Evolutionary conservation across 2,329 filamentous ascomycete genomes (phyloP), one percentile per base, ranked within the genome.

Genomic region (Diplodia mutila): DNA sequence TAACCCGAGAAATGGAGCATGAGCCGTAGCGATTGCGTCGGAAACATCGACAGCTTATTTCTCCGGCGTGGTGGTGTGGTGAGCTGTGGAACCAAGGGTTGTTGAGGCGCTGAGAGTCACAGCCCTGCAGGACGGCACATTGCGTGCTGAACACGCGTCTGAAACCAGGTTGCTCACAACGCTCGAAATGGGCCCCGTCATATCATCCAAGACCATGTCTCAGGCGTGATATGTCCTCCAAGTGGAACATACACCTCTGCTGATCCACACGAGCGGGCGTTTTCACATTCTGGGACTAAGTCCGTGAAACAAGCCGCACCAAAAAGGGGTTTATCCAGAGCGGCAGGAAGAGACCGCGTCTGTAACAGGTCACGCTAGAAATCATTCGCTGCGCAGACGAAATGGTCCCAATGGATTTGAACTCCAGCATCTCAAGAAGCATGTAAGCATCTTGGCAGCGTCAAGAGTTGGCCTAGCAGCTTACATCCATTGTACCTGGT

Each of bases 401-500:
- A 27, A 29, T 32, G 25, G 27, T 48, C 18, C 12, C 25, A 27
- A 16, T 61, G 23, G n/a, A 34, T 21, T 4, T 8, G n/a, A 29
- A 34, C 27, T 25, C 32, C 4, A 42, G 54, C 29, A 16, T 42
- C 39, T 14, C 42, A 32, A 34, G 16, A 51, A 37, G 21, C 46
- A 51, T 25, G 11, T 42, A 61, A 61, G 55, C 39, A 48, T 48
- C 53, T 61, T 25, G 21, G 16, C 25, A 32, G 55, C 39, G n/a
- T 21, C 55, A n/a, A 49, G 59, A 48, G 59, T 51, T 51, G 49
- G 59, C 59, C 34, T 37, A 48, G 59, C 59, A 63, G 59, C 59
- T 63, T 63, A 46, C 59, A 63, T 63, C 59, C 59, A 63, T 63
- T 63, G 59, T 51, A 63, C 59, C 59, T 63, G 59, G 59, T 63